Conservation (phyloP, 257 asterid genomes). For the Gentiana dahurica region DNA sequence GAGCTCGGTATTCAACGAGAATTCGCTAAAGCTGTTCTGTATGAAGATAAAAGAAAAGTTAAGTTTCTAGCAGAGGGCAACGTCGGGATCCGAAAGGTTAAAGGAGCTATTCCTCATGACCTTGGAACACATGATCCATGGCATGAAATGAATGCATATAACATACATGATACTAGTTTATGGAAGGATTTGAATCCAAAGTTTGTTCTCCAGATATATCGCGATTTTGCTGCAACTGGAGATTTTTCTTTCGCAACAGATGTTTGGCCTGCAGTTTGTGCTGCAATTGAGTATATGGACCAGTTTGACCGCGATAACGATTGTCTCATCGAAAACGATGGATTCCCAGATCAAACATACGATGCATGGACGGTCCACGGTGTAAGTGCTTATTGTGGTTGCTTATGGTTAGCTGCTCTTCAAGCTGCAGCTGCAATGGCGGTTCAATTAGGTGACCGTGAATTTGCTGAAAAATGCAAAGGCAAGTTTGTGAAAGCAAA, state of each 20-base stretch:
- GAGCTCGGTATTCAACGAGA: constrained; percentile 97
- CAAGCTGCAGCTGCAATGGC: constrained; percentile 97
- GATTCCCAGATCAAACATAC: constrained; percentile 95
- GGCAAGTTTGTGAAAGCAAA: constrained; percentile 55
- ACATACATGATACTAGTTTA: constrained; percentile 87
- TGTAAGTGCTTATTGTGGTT: constrained; percentile 86
- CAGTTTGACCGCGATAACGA: constrained; percentile 85
- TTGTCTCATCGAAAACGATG: constrained; percentile 85
- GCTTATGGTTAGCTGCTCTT: constrained; percentile 95
- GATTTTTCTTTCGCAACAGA: constrained; percentile 77
- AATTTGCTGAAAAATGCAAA: constrained; percentile 66
- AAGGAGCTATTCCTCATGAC: constrained; percentile 95
- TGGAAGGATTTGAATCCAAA: constrained; percentile 97
- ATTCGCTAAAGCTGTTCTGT: constrained; percentile 77
- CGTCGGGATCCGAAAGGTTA: constrained; percentile 80
- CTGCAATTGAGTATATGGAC: constrained; percentile 97
- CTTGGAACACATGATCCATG: constrained; percentile 98
- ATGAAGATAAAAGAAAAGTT: constrained; percentile 70
- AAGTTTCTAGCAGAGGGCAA: constrained; percentile 86
- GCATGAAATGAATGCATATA: constrained; percentile 99
- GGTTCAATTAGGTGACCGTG: constrained; percentile 62
- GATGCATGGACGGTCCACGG: constrained; percentile 99
- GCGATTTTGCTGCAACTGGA: constrained; percentile 89
- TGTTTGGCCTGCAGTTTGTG: constrained; percentile 93
- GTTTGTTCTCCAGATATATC: constrained; percentile 86